Evolutionary conservation across 1,284 basidiomycete species (phyloP).

Genomic region (Tylopilus sp.): DNA sequence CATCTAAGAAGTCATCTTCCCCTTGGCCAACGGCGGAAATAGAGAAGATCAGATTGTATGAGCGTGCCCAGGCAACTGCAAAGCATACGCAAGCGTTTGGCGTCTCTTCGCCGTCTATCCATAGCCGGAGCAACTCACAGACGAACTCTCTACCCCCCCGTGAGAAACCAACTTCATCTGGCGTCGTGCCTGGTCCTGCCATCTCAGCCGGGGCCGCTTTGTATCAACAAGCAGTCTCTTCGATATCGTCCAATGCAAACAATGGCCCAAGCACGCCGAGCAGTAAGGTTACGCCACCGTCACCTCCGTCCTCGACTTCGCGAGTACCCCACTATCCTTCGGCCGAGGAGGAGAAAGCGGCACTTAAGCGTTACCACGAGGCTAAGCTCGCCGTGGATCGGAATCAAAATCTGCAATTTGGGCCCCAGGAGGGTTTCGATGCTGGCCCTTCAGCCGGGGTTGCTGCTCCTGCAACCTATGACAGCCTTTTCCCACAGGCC

Average conservation of each 20-base stretch:
- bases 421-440: slow-evolving; percentile 21
- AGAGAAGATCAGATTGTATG: slow-evolving; percentile 67
- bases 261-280: not conserved
- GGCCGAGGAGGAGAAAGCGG: slow-evolving; percentile 60
- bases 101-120: slow-evolving; percentile 23
- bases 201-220: slow-evolving; percentile 43
- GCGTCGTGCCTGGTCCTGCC: slow-evolving; percentile 8
- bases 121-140: slow-evolving; percentile 35
- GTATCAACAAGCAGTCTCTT: slow-evolving; percentile 45
- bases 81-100: slow-evolving; percentile 44
- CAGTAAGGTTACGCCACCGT: slow-evolving; percentile 12
- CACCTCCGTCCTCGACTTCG: slow-evolving; percentile 22
- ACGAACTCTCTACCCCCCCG: slow-evolving; percentile 16
- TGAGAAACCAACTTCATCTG: slow-evolving; percentile 14
- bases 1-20: slow-evolving; percentile 21
- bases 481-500: slow-evolving; percentile 49
- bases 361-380: slow-evolving; percentile 60
- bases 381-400: slow-evolving; percentile 68
- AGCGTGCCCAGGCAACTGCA: slow-evolving; percentile 61
- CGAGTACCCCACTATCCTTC: slow-evolving; percentile 44
- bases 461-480: slow-evolving; percentile 48
- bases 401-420: slow-evolving; percentile 38
- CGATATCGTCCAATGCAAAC: slow-evolving; percentile 27
- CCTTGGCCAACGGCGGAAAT: slow-evolving; percentile 67
- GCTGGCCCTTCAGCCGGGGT: slow-evolving; percentile 13